Evolutionary conservation across 441 rosid genomes (phyloP), one percentile per base, ranked within the genome.

Genomic region (Adansonia grandidieri): DNA sequence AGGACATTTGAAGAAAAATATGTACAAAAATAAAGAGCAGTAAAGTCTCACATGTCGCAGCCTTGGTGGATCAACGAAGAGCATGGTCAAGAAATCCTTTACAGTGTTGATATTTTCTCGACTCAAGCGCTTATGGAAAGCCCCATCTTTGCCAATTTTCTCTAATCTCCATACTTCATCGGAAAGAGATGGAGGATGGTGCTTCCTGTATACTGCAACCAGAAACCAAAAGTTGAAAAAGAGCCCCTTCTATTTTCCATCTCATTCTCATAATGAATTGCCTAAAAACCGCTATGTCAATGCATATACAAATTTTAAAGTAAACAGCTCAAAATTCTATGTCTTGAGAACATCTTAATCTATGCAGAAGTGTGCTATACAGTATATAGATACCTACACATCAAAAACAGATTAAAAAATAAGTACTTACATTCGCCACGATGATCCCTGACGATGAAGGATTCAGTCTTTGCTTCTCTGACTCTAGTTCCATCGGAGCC

Each of bases 141-240:
- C 98, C 81, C 99, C 99, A 76, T 93, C 98, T 89, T 96, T 96
- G 65, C 98, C 99, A 71, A 93, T 94, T 88, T 96, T 96, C 81
- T 96, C 99, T 81, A 96, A 88, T 86, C 99, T 93, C 98, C 98
- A 94, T 3, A 96, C 97, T 78, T 96, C 98, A 80, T 96, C 98
- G 4, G 73, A 79, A 28, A 92, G 88, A 80, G 89, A 82, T 76
- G 98, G 99, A 40, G 98, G 99, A 74, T 96, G 93, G 85, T 93
- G 98, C 86, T 96, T 96, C 88, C 83, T 94, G 84, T 96, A 96
- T 82, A 94, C 99, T 96, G 86, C 90, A 85, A 85, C 53, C 77
- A 82, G 62, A 78, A 81, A 69, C 40, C 0, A 56, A 79, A 50
- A 24, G 17, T 9, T 54, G 77, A 79, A 71, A 69, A 6, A 53